A percentile compares a stretch with the other conserved stretches of the same genome.
Evolutionary conservation across 768 basidiomycete species (phyloP).

Genomic region (Tylopilus subfusipes): DNA sequence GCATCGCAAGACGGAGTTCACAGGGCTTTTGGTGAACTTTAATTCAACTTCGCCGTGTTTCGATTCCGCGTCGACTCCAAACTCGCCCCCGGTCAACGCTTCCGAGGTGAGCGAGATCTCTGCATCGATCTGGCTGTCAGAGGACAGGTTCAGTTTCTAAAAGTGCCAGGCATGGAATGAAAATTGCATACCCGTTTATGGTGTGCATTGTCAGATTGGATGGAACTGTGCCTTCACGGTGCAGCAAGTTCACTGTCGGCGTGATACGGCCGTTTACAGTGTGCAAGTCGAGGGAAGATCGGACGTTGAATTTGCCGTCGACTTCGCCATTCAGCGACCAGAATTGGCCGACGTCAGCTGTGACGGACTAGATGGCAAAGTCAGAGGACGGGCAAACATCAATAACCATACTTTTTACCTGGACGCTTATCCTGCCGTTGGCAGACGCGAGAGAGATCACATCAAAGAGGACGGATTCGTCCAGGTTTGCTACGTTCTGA

Average conservation of each 20-base stretch:
- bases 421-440: conserved; percentile 33
- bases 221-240: conserved; percentile 21
- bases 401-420: conserved; percentile 26
- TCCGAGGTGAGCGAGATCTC: conserved; percentile 32
- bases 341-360: conserved; percentile 26
- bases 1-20: conserved; percentile 34
- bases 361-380: conserved; percentile 29
- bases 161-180: not conserved
- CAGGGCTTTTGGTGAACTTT: conserved; percentile 30
- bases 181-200: conserved; percentile 39
- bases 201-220: conserved; percentile 35
- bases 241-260: conserved; percentile 36
- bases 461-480: conserved; percentile 35
- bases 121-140: conserved; percentile 22
- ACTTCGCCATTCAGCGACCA: conserved; percentile 46
- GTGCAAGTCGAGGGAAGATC: conserved; percentile 32
- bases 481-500: conserved; percentile 37
- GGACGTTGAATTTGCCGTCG: conserved; percentile 39
- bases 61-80: conserved; percentile 30
- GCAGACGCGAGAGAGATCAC: conserved; percentile 33
- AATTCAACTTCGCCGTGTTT: conserved; percentile 31
- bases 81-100: conserved; percentile 29
- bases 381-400: not conserved
- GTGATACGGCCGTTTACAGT: conserved; percentile 42
- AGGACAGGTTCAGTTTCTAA: conserved; percentile 2